Evolutionary conservation across 1,284 basidiomycete species (phyloP).

Genomic region (Sanghuangporus sanghuang): DNA sequence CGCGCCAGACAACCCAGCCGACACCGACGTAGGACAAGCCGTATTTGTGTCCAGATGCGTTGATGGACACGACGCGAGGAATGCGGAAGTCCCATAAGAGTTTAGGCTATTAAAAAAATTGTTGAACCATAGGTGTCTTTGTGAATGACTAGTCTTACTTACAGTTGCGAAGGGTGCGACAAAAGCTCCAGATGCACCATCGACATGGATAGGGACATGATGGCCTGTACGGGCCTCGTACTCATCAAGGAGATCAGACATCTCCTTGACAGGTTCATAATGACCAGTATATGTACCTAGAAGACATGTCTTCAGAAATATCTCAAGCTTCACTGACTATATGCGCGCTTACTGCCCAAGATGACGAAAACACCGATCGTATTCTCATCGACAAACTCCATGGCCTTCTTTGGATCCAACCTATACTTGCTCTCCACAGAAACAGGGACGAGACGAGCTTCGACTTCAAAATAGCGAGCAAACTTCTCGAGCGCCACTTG

Average conservation of each 20-base stretch:
- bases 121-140: slow-evolving; percentile 19
- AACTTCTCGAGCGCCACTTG: slow-evolving; percentile 90
- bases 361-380: slow-evolving; percentile 83
- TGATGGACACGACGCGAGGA: slow-evolving; percentile 86
- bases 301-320: neutral
- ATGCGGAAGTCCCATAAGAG: slow-evolving; percentile 84
- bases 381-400: slow-evolving; percentile 90
- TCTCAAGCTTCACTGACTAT: slow-evolving; percentile 11
- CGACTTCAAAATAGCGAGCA: slow-evolving; percentile 89
- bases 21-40: slow-evolving; percentile 87
- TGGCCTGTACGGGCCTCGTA: slow-evolving; percentile 81
- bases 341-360: slow-evolving; percentile 51
- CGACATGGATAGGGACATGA: slow-evolving; percentile 82
- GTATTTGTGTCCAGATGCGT: slow-evolving; percentile 87
- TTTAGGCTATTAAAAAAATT: slow-evolving; percentile 46
- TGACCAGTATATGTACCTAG: slow-evolving; percentile 86
- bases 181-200: slow-evolving; percentile 80
- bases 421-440: slow-evolving; percentile 75
- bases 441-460: slow-evolving; percentile 77
- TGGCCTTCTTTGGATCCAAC: slow-evolving; percentile 78
- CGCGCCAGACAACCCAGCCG: slow-evolving; percentile 85
- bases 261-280: slow-evolving; percentile 88
- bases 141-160: slow-evolving; percentile 15
- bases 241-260: slow-evolving; percentile 81
- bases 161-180: slow-evolving; percentile 76